Evolutionary conservation across 495 filamentous ascomycete species (phyloP).

Genomic region (Penicillium verhagenii): DNA sequence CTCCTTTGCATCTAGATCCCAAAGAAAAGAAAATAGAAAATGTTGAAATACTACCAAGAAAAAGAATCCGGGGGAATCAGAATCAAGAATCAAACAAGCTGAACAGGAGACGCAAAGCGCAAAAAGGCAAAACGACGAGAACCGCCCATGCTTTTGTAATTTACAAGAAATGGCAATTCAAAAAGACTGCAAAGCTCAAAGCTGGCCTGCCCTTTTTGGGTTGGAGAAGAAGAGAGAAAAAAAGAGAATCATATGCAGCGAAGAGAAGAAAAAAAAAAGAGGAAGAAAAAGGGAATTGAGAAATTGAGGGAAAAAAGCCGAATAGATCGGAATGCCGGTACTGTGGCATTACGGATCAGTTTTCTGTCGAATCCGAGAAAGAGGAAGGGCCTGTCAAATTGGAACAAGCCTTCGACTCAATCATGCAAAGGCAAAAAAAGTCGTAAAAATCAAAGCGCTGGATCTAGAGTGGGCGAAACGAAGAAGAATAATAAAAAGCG

Average conservation of each 20-base stretch:
- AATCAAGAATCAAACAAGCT: too few species aligned
- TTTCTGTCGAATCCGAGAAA: slow-evolving; percentile 6
- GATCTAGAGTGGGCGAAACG: slow-evolving; percentile 22
- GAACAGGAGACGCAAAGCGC: slow-evolving; percentile 24
- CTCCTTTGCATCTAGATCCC: slow-evolving; percentile 28
- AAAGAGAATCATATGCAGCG: slow-evolving; percentile 16
- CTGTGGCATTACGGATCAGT: slow-evolving; percentile 5
- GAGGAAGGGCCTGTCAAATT: neutral
- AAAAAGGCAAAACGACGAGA: slow-evolving; percentile 26
- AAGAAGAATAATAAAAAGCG: neutral
- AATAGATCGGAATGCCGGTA: neutral
- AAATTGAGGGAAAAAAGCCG: slow-evolving; percentile 2
- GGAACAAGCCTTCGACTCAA: too few species aligned
- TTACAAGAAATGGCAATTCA: slow-evolving; percentile 29
- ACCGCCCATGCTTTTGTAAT: slow-evolving; percentile 48
- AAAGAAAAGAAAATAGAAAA: slow-evolving; percentile 10
- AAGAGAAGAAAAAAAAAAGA: slow-evolving; percentile 7
- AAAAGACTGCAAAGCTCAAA: slow-evolving; percentile 12
- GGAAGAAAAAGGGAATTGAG: slow-evolving; percentile 7
- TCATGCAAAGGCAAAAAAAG: slow-evolving; percentile 3
- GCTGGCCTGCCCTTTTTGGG: slow-evolving; percentile 16
- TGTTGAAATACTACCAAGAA: slow-evolving; percentile 11
- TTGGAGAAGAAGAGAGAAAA: slow-evolving; percentile 9
- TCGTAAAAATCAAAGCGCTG: slow-evolving; percentile 11
- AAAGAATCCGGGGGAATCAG: slow-evolving; percentile 21